These are phyloP conservation scores for Acacia concinna DNA, from an alignment of 331 rosid genomes.

Conservation along the genomic window DNA sequence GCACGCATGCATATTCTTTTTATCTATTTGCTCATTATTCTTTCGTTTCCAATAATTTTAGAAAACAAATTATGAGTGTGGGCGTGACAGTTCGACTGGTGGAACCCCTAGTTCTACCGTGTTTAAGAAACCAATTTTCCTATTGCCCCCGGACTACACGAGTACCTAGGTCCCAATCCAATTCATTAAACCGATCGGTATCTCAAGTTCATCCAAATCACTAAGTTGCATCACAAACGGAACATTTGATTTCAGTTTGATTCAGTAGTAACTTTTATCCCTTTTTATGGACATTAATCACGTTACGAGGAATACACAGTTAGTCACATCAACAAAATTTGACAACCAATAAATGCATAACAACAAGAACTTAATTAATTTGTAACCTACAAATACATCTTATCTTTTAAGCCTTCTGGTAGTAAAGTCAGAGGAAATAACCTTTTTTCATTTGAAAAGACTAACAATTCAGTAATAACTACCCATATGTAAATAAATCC, in stretches of 20 bases:
- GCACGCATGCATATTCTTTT: too few species aligned
- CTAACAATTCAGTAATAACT: slow-evolving; percentile 19
- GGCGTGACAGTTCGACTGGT: neutral
- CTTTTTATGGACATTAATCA: neutral
- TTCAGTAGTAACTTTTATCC: neutral
- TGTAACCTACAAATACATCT: neutral
- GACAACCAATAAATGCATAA: neutral
- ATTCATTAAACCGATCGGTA: neutral
- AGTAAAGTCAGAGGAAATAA: neutral
- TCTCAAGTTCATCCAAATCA: neutral
- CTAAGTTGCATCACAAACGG: neutral
- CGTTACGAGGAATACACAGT: neutral
- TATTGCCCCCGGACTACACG: neutral
- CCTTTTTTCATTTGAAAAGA: neutral
- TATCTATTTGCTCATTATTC: neutral
- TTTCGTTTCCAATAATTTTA: neutral
- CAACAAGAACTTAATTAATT: neutral
- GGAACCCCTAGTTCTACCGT: neutral
- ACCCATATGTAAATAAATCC: neutral
- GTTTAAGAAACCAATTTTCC: neutral
- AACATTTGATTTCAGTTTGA: neutral
- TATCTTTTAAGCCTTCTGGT: slow-evolving; percentile 1
- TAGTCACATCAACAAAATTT: neutral
- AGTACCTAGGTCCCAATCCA: neutral
- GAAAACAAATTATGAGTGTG: neutral